Percentiles rank a stretch among this genome's conserved stretches.
Conservation (phyloP, 2,329 filamentous ascomycete species). For the Alternaria arbusti region DNA sequence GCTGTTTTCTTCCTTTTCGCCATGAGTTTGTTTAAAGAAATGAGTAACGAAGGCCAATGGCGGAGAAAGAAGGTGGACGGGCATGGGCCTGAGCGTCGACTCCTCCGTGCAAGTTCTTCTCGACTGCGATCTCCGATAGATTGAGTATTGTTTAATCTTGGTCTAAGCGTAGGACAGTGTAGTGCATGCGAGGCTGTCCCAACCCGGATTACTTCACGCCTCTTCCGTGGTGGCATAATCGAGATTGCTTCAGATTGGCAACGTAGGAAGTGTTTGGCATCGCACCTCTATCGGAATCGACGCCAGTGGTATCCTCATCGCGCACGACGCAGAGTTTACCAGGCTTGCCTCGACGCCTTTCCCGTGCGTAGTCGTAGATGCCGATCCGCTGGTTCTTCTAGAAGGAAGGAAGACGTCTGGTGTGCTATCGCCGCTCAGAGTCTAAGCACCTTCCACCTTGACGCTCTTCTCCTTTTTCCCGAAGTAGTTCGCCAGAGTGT, state of each 20-base stretch:
- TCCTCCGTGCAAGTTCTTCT: neutral
- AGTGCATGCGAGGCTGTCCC: neutral
- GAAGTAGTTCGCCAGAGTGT: slow-evolving; percentile 45
- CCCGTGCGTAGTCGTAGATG: neutral
- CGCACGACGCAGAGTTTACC: neutral
- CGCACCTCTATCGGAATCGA: neutral
- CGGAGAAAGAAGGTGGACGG: neutral
- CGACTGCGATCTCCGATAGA: slow-evolving; percentile 11
- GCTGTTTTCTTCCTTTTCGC: neutral
- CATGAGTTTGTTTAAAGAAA: neutral
- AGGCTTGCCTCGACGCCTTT: neutral
- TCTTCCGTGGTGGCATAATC: neutral
- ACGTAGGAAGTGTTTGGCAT: neutral
- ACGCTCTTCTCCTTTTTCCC: slow-evolving; percentile 16
- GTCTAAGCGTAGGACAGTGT: neutral
- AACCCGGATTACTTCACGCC: slow-evolving; percentile 9
- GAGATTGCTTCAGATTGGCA: neutral
- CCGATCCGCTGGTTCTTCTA: neutral
- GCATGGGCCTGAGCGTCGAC: slow-evolving; percentile 7
- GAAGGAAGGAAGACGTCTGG: neutral
- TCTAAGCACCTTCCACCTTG: slow-evolving; percentile 1
- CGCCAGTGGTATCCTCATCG: neutral
- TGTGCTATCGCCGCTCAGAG: neutral
- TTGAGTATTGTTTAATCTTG: slow-evolving; percentile 1
- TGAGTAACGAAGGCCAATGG: too few species aligned